Evolutionary conservation across 1,139 yeast species (phyloP), one percentile per base, ranked within the genome.

Genomic region (Saccharomyces hybrid): DNA sequence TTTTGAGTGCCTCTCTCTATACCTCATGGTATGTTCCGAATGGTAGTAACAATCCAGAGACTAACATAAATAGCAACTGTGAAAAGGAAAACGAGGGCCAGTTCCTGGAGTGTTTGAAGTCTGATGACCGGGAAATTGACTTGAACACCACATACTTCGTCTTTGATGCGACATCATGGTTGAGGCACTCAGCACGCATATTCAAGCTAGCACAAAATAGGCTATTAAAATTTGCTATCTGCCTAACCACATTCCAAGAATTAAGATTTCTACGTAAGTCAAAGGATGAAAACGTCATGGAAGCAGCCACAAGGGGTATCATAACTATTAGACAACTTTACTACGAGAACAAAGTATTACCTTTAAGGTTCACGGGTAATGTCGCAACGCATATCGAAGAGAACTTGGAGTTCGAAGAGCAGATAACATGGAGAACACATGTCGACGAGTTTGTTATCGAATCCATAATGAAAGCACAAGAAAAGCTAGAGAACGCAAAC

Each of bases 271-370:
- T 86, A 58, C 72, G 95, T 56, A 82, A 86, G 64, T 83, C 89
- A 2, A 79, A 83, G 25, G 95, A 86, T 65, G 86, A 85, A 5
- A 81, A 87, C 3, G 84, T 86, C 29, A 83, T 89, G 2, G 95
- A 86, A 67, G 86, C 91, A 1, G 93, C 93, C 1, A 86, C 93
- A 0, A 73, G 93, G 55, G 86, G 90, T 1, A 90, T 86, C 16
- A 84, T 86, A 16, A 83, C 86, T 5, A 78, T 86, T 32, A 75
- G 91, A 57, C 90, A 85, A 62, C 72, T 86, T 54, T 83, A 82
- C 62, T 69, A 78, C 29, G 83, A 86, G 49, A 75, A 78, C 78
- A 80, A 71, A 75, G 84, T 55, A 65, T 78, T 57, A 80, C 86
- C 76, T 74, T 79, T 75, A 81, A 83, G 74, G 76, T 82, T 72